Evolutionary conservation across 495 filamentous ascomycete genomes (phyloP), one percentile per base, ranked within the genome.

Genomic region (Tuber microsphaerosporum): DNA sequence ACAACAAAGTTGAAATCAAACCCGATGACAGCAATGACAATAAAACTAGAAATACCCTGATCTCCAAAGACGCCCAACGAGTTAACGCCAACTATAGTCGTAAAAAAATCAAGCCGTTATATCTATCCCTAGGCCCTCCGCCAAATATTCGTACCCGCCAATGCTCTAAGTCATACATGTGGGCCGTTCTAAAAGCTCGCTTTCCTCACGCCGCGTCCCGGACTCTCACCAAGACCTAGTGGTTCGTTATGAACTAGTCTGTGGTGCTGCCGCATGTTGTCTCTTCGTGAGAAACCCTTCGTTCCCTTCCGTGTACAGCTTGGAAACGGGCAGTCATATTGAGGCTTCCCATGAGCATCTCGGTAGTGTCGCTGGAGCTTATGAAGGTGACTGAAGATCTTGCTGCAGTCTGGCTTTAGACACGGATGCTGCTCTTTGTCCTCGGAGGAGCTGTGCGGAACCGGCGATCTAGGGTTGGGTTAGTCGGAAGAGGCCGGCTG

Each of bases 201-300:
- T 68, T 65, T 70, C 45, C 70, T 71, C 71, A 45, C 71, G 44
- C 34, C 71, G 61, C 22, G 12, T 12, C 34, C 56, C 3, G 75
- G 71, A 44, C 72, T 71, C 70, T 70, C 43, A 39, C 65, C 48
- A 26, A 75, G 65, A 19, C 68, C 75, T 16, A 78, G 31, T 19
- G 72, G 75, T 39, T 73, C 77, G 37, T 78, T 78, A 31, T 80
- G 78, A n/a, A 80, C 78, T 8, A 80, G 70, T 14, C 70, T 69
- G 42, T 80, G 78, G 70, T 80, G 78, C 48, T 80, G 78, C 5
- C 73, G 73, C 78, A 80, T 80, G n/a, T 80, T 80, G 46, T 80
- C 78, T 41, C 79, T 80, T 70, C 78, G 51, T 37, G 73, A 69
- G 46, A 80, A 80, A 7, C 77, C 78, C 65, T 73, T 79, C 42